Conservation (phyloP, 345 rosid species). For the Bruguiera gymnorhiza region DNA sequence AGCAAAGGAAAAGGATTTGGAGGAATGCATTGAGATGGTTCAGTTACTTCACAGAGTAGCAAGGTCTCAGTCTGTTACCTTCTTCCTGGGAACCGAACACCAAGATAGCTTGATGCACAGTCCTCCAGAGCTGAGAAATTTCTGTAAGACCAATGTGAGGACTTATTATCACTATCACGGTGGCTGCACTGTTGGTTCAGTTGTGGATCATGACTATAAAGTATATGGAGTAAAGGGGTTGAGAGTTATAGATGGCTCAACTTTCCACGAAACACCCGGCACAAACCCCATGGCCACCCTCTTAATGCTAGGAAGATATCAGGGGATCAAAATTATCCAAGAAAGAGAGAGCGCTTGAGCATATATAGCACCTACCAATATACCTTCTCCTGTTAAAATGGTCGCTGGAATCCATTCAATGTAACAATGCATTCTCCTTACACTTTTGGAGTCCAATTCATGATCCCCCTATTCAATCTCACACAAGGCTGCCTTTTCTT, state of each 20-base stretch:
- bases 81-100: constrained; percentile 35
- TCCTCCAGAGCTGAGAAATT: constrained; percentile 22
- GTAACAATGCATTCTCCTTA: too few relatives aligned
- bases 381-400: not conserved
- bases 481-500: too few relatives aligned
- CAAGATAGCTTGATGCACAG: constrained; percentile 29
- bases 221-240: not conserved
- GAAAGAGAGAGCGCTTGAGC: not conserved
- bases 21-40: constrained; percentile 50
- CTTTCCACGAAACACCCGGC: constrained; percentile 4
- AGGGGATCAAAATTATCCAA: not conserved
- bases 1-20: constrained; percentile 40
- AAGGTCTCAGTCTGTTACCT: constrained; percentile 40
- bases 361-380: not conserved
- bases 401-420: not conserved
- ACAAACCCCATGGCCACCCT: constrained; percentile 11
- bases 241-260: constrained; percentile 1
- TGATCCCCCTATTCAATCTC: not conserved
- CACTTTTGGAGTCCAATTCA: too few relatives aligned
- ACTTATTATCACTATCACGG: not conserved
- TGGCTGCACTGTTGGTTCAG: not conserved
- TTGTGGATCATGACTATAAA: not conserved
- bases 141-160: too few relatives aligned
- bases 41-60: constrained; percentile 42
- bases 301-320: constrained; percentile 6